Evolutionary conservation across 495 filamentous ascomycete species (phyloP), one percentile per base, ranked within the genome.

Genomic region (Daldinia concentrica): DNA sequence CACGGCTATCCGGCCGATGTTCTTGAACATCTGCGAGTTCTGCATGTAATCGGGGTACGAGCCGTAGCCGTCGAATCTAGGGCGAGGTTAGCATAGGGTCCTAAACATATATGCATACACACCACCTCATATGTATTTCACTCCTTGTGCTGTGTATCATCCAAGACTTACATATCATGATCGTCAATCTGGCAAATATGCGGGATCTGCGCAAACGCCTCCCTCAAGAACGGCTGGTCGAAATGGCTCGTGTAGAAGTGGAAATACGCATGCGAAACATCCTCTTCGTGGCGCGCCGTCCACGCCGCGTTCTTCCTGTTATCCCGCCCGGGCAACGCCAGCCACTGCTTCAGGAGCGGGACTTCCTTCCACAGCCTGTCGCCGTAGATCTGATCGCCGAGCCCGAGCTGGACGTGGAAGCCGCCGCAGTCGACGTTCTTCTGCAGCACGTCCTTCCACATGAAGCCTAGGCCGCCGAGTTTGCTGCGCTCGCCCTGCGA

Each of bases 21-120:
- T 97, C 79, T 97, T 97, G 85, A 99, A 98, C 82, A 98, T 93
- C 63, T 96, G 90, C 1, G 93, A 97, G 75, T 91, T 91, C 77
- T 99, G 95, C 95, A 99, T 98, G 74, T 99, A 97, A 67, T 97
- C 94, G 1, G 95, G 95, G 70, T 98, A 98, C 1, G 92, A 95
- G 19, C 95, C 95, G 64, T 94, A 99, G n/a, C 95, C 95, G 76
- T 99, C 95, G 74, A 99, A 98, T 56, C 94, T 97, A 39, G 26
- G 11, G 12, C 6, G 29, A 9, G 24, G 24, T 68, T 37, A 66
- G 52, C 8, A 60, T 17, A 19, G 4, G 5, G 2, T 19, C 29
- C 12, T 4, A 34, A 4, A 29, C 19, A 19, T 15, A 19, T n/a
- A 22, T 9, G 4, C 9, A 52, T 4, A 32, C 29, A 32, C 29